Percentiles rank a stretch among this genome's conserved stretches.
Evolutionary conservation across 495 filamentous ascomycete species (phyloP).

Genomic region (Trichocladium antarcticum): DNA sequence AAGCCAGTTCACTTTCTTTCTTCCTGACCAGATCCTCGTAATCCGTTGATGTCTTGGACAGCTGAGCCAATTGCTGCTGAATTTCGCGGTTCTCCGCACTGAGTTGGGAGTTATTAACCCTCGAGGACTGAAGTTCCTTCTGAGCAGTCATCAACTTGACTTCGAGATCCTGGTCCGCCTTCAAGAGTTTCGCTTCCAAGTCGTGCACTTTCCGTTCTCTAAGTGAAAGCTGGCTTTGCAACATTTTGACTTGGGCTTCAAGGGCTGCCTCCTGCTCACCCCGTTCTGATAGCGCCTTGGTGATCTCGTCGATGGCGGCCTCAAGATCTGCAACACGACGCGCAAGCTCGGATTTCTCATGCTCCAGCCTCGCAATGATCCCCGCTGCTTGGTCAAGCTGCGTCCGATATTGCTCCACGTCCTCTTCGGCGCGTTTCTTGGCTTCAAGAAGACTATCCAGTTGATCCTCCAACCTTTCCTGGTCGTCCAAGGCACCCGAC

Average conservation of each 20-base stretch:
- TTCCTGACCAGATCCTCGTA: constrained; percentile 87
- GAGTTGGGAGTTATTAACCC: constrained; percentile 61
- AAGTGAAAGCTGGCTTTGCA: constrained; percentile 78
- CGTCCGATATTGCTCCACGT: constrained; percentile 62
- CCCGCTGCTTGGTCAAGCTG: constrained; percentile 86
- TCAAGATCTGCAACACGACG: constrained; percentile 58
- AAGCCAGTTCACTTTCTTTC: constrained; percentile 85
- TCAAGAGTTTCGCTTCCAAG: constrained; percentile 70
- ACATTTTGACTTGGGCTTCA: constrained; percentile 74
- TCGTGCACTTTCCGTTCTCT: constrained; percentile 89
- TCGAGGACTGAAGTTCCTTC: constrained; percentile 68
- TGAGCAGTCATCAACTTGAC: constrained; percentile 69
- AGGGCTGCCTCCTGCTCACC: constrained; percentile 62
- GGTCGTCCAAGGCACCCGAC: constrained; percentile 84
- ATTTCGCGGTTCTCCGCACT: constrained; percentile 73
- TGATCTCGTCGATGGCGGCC: constrained; percentile 51
- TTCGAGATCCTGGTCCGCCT: constrained; percentile 81
- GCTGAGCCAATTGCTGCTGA: constrained; percentile 71
- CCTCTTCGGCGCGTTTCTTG: constrained; percentile 79
- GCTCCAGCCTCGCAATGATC: constrained; percentile 73
- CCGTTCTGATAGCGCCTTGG: constrained; percentile 54
- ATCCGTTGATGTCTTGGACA: constrained; percentile 82
- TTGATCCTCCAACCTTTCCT: constrained; percentile 87
- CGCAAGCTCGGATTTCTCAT: constrained; percentile 66
- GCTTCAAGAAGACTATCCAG: constrained; percentile 80